A percentile compares a stretch with the other conserved stretches of the same genome.
These are phyloP conservation scores for Rhizopogon hawkerae DNA, from an alignment of 1,284 basidiomycete species.

Conservation along the genomic window DNA sequence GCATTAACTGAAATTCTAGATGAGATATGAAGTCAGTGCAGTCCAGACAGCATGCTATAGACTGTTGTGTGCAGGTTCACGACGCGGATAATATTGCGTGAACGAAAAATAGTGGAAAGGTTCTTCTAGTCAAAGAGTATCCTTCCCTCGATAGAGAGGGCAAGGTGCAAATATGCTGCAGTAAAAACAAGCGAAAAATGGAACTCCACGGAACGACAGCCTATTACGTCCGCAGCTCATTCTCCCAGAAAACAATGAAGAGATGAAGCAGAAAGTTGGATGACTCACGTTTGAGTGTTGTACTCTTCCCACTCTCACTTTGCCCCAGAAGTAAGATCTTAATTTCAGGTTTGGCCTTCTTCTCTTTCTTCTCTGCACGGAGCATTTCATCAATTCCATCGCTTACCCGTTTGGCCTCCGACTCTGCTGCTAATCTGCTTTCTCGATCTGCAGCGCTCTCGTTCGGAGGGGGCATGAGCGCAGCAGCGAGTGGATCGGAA, in stretches of 20 bases:
- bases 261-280: constrained; percentile 5
- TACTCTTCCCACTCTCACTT: constrained; percentile 76
- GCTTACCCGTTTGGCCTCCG: constrained; percentile 62
- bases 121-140: neutral
- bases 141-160: neutral
- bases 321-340: constrained; percentile 73
- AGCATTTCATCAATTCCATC: constrained; percentile 73
- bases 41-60: neutral
- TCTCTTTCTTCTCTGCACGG: constrained; percentile 49
- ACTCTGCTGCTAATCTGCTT: constrained; percentile 51
- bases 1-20: constrained; percentile 72
- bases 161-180: neutral
- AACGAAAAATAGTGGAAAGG: neutral
- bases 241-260: constrained; percentile 4
- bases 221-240: neutral
- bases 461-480: constrained; percentile 58
- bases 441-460: constrained; percentile 60
- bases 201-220: neutral
- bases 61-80: neutral
- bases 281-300: constrained; percentile 73
- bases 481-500: constrained; percentile 63
- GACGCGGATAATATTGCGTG: neutral
- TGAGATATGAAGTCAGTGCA: neutral
- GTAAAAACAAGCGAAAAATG: neutral
- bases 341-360: constrained; percentile 52